Conservation (phyloP, 768 basidiomycete species). For the Kwoniella sp. region DNA sequence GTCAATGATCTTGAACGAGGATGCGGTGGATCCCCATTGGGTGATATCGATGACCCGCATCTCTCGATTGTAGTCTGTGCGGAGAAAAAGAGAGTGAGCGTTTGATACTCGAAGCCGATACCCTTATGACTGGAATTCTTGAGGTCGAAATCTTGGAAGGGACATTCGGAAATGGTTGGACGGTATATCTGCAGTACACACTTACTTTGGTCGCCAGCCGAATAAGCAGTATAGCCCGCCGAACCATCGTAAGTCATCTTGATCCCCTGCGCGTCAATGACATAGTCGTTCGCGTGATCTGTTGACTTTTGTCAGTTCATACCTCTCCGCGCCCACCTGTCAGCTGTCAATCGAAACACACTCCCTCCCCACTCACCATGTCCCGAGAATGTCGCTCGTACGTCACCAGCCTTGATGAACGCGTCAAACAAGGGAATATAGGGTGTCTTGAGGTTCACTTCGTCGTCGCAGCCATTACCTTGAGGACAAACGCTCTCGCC, state of each 20-base stretch:
- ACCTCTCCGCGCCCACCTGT: neutral
- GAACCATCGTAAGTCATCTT: slow-evolving; percentile 12
- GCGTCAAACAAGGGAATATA: slow-evolving; percentile 2
- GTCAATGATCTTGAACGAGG: slow-evolving; percentile 6
- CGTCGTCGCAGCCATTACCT: slow-evolving; percentile 1
- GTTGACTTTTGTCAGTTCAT: neutral
- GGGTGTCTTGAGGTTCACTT: neutral
- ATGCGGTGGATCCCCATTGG: neutral
- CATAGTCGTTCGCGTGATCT: slow-evolving; percentile 11
- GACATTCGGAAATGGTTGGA: no score
- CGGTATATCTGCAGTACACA: neutral
- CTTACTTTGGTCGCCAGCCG: neutral
- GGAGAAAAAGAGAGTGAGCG: no score
- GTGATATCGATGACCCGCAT: slow-evolving; percentile 6
- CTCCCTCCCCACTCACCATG: neutral
- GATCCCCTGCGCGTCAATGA: slow-evolving; percentile 3
- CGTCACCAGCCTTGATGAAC: neutral
- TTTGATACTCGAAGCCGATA: no score
- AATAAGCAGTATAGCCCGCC: slow-evolving; percentile 12
- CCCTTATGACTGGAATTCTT: no score
- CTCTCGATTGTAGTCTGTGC: slow-evolving; percentile 7
- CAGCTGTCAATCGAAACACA: neutral
- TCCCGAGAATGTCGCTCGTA: slow-evolving; percentile 10
- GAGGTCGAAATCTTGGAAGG: no score
- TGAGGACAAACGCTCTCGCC: slow-evolving; percentile 7